A percentile compares a stretch with the other conserved stretches of the same genome.
phyloP scores from a whole-genome alignment of 2,329 filamentous ascomycete genomes.

The Metarhizium robertsii region DNA sequence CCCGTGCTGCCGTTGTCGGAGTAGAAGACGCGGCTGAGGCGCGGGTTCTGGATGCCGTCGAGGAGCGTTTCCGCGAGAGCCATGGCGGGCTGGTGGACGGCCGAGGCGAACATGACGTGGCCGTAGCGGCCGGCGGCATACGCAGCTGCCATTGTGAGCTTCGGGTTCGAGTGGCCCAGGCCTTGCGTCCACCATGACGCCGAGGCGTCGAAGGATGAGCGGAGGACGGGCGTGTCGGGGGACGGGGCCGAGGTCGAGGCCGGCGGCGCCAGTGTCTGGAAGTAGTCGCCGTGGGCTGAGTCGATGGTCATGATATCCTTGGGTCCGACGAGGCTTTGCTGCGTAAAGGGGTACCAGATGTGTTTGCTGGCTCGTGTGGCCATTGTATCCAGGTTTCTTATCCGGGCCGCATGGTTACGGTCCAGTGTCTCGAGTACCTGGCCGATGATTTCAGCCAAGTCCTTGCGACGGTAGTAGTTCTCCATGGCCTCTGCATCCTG shows the following conservation, averaged over 20 bases:
- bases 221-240: conserved; percentile 11
- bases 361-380: conserved; percentile 46
- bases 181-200: conserved; percentile 92
- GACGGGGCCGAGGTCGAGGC: not conserved
- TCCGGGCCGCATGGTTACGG: conserved; percentile 42
- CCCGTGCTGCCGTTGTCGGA: conserved; percentile 79
- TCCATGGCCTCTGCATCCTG: conserved; percentile 49
- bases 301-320: conserved; percentile 66
- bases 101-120: conserved; percentile 79
- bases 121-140: conserved; percentile 78
- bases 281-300: conserved; percentile 70
- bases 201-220: conserved; percentile 68
- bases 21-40: conserved; percentile 66
- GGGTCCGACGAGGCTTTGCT: conserved; percentile 56
- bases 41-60: conserved; percentile 47
- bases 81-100: conserved; percentile 70
- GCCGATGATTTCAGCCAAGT: conserved; percentile 26
- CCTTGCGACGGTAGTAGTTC: conserved; percentile 50
- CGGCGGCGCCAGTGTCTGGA: conserved; percentile 44
- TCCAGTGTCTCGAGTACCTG: conserved; percentile 42
- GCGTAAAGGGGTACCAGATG: conserved; percentile 86
- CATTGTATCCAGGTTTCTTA: conserved; percentile 53
- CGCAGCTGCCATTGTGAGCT: conserved; percentile 63
- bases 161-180: conserved; percentile 67
- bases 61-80: conserved; percentile 58